phyloP scores from a whole-genome alignment of 208 protist genomes.

The Trypanosoma scelopori region DNA sequence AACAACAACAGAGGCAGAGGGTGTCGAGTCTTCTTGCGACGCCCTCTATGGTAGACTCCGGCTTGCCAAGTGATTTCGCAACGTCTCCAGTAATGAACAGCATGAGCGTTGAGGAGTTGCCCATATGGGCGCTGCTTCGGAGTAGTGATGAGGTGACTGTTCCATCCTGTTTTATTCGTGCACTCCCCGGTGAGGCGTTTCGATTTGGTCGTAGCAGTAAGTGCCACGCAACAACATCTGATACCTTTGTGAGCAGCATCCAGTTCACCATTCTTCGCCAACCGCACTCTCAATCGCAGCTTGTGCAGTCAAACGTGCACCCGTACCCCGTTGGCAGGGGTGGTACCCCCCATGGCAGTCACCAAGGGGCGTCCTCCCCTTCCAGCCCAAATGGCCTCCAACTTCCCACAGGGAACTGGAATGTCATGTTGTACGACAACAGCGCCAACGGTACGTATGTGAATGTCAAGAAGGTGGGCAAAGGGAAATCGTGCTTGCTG shows the following conservation, averaged over 20 bases:
- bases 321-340: not conserved
- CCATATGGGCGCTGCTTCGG: constrained; percentile 71
- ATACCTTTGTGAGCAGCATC: constrained; percentile 82
- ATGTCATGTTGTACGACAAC: constrained; percentile 57
- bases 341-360: constrained; percentile 18
- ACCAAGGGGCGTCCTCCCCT: constrained; percentile 6
- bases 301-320: not conserved
- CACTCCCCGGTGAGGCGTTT: constrained; percentile 54
- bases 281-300: constrained; percentile 13
- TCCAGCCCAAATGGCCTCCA: not conserved
- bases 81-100: not conserved
- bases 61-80: not conserved
- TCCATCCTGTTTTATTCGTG: constrained; percentile 61
- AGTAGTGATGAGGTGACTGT: constrained; percentile 79
- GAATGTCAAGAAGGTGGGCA: constrained; percentile 86
- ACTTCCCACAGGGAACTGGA: not conserved
- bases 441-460: constrained; percentile 90
- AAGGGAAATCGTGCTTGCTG: constrained; percentile 67
- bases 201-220: constrained; percentile 85
- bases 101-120: constrained; percentile 4
- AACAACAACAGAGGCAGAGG: not conserved
- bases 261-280: constrained; percentile 79
- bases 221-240: constrained; percentile 62
- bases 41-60: constrained; percentile 16
- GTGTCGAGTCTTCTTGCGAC: constrained; percentile 4